Base-by-base conservation (phyloP, 2,329 filamentous ascomycete species). In the Cytospora paraplurivora region DNA sequence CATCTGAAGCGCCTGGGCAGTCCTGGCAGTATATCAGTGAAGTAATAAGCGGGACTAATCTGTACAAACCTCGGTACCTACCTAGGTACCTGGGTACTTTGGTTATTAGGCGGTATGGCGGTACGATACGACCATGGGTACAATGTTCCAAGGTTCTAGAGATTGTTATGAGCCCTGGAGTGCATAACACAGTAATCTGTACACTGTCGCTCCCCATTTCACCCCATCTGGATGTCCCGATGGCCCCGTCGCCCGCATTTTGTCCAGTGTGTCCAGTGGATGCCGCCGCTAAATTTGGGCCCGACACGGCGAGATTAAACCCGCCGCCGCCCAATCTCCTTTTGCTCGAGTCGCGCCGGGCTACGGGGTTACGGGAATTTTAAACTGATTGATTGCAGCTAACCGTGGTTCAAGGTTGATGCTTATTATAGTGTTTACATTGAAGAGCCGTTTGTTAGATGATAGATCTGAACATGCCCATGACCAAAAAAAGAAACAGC, bases 301-400 rank as follows among this genome's bases (percentile, higher is more conserved):
- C 33, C 15, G 13, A 17, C 7, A 52, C 12, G 21, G 19, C 27
- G 33, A 34, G 19, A 44, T 54, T 47, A 19, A 58, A 27, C 37
- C 58, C 58, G 21, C 49, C 54, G 5, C 19, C 41, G 19, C 49
- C 34, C 37, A 60, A 60, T 60, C 50, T 60, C 58, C 58, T 51
- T 47, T 47, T 47, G 4, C 8, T 21, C n/a, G 2, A 47, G n/a
- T 47, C 21, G n/a, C 44, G 11, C n/a, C 35, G 32, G 37, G 56
- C 56, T 19, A 27, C 56, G 11, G n/a, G 21, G 37, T 41, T 51
- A 50, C 50, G 44, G 54, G 52, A 37, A 53, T 53, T 17, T n/a
- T 11, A 19, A 41, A 47, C 27, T 27, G 27, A 59, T 59, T 60
- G 50, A 21, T 27, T 44, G 21, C 58, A 60, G 19, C 53, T 60